These are phyloP conservation scores for Fusarium veterinarium DNA, from an alignment of 2,329 filamentous ascomycete genomes.

Conservation along the genomic window DNA sequence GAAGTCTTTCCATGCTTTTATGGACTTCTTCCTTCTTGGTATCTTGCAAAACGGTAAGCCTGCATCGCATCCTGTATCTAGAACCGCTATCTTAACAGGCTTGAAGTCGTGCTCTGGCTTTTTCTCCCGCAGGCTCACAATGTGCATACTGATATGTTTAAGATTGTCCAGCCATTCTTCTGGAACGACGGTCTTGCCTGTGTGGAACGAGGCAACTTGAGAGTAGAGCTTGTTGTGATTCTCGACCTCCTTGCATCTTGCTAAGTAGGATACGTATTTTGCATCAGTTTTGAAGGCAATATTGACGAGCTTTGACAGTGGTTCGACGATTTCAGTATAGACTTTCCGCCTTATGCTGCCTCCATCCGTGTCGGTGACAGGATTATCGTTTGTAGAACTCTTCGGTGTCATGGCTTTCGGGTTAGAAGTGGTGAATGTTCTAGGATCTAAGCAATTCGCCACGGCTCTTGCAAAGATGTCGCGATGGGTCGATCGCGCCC, in stretches of 20 bases:
- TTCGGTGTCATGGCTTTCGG: accelerated
- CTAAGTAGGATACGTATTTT: background rate
- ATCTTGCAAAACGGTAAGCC: background rate
- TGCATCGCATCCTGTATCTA: background rate
- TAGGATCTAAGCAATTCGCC: background rate
- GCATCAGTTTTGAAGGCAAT: background rate
- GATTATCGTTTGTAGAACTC: accelerated
- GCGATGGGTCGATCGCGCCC: accelerated
- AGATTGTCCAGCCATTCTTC: background rate
- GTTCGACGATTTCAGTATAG: background rate
- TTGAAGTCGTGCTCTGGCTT: background rate
- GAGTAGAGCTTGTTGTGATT: accelerated
- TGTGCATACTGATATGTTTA: background rate
- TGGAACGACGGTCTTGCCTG: accelerated
- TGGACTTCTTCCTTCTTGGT: accelerated
- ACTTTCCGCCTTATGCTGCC: accelerated
- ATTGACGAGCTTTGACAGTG: accelerated
- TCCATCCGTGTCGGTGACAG: accelerated
- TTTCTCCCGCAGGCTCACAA: accelerated
- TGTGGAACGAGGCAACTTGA: accelerated
- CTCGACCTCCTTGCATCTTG: background rate
- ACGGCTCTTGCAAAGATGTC: background rate
- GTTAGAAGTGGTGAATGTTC: accelerated
- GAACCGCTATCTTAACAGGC: accelerated
- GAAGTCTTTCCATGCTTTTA: background rate